Conservation (phyloP, 2,329 filamentous ascomycete species). For the Zelopaecilomyces penicillatus region DNA sequence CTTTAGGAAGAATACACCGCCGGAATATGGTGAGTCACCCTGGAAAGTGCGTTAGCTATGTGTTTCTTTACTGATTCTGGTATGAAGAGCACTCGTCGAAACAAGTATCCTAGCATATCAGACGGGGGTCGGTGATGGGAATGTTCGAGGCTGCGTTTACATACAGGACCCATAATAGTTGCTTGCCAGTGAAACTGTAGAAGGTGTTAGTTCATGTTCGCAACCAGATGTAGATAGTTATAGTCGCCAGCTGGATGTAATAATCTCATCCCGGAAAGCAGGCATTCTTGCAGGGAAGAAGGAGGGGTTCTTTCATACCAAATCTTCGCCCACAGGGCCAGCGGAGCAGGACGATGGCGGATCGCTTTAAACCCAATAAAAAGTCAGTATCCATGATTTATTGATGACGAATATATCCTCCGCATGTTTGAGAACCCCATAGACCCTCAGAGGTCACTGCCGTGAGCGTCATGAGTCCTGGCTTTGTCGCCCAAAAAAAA, state of each 20-base stretch:
- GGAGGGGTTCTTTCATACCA: slow-evolving; percentile 58
- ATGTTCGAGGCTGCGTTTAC: slow-evolving; percentile 24
- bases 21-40: slow-evolving; percentile 95
- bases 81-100: no score
- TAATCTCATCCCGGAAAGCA: background rate
- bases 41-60: slow-evolving; percentile 32
- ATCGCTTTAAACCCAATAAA: slow-evolving; percentile 52
- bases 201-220: slow-evolving; percentile 16
- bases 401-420: background rate
- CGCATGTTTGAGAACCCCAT: no score
- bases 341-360: slow-evolving; percentile 98
- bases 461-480: slow-evolving; percentile 1
- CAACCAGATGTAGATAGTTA: background rate
- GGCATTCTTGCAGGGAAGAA: slow-evolving; percentile 7
- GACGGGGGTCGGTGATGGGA: background rate
- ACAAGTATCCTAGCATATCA: no score
- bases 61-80: slow-evolving; percentile 1
- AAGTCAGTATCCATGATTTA: slow-evolving; percentile 13
- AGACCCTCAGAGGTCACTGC: background rate
- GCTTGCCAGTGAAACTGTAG: slow-evolving; percentile 98
- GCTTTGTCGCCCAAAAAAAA: slow-evolving; percentile 12
- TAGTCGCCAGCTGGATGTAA: background rate
- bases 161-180: slow-evolving; percentile 98
- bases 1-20: slow-evolving; percentile 96
- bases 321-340: slow-evolving; percentile 90